Evolutionary conservation across 2,329 filamentous ascomycete species (phyloP).

Genomic region (Hypomyces perniciosus): DNA sequence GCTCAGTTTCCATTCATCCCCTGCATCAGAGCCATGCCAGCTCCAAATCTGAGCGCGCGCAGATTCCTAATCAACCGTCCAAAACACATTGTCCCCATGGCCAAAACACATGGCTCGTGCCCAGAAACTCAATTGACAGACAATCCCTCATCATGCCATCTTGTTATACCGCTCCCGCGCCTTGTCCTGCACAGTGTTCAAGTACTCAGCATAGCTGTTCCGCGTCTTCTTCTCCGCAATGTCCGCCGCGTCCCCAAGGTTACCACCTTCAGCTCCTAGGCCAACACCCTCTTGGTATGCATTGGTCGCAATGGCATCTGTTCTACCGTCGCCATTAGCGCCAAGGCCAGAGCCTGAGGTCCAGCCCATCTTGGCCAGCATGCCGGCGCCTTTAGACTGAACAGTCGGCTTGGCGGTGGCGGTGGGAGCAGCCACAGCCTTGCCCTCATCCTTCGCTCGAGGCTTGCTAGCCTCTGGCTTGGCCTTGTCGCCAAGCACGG

Average conservation of each 20-base stretch:
- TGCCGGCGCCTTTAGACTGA: conserved; percentile 57
- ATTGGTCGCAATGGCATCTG: conserved; percentile 56
- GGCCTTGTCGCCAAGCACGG: conserved; percentile 28
- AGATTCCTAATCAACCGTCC: no score
- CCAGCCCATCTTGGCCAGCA: conserved; percentile 71
- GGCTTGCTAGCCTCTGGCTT: conserved; percentile 24
- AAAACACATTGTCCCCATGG: no score
- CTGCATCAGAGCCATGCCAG: no score
- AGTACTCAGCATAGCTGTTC: conserved; percentile 55
- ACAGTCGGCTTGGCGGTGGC: conserved; percentile 23
- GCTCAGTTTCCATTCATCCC: no score
- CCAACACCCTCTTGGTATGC: conserved; percentile 64
- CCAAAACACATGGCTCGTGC: no score
- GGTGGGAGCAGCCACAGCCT: background rate
- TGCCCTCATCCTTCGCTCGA: conserved; percentile 17
- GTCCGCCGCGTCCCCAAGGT: conserved; percentile 60
- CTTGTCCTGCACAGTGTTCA: conserved; percentile 58
- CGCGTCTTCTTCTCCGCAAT: conserved; percentile 57
- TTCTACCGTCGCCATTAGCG: conserved; percentile 55
- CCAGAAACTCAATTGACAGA: background rate
- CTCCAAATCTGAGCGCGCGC: no score
- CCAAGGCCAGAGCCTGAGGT: conserved; percentile 59
- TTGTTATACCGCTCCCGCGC: conserved; percentile 60
- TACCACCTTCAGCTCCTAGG: conserved; percentile 62
- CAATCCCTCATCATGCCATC: conserved; percentile 31